Percentiles rank a stretch among this genome's conserved stretches.
Conservation (phyloP, 805 yeast species). For the Metschnikowia gelsemii region DNA sequence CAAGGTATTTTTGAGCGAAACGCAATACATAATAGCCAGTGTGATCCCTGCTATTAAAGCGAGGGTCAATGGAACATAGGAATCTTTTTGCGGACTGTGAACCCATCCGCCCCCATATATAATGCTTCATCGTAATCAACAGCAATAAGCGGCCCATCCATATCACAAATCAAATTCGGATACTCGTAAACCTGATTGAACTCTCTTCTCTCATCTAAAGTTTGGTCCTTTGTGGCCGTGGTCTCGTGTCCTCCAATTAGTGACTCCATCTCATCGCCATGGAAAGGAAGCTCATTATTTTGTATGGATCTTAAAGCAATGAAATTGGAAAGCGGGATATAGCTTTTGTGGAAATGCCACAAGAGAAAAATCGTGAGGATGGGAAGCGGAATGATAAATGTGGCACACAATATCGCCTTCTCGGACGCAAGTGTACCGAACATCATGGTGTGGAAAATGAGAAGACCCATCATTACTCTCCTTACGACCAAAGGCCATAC, state of each 20-base stretch:
- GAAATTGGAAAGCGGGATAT: conserved; percentile 76
- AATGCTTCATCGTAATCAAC: conserved; percentile 50
- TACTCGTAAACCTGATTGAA: conserved; percentile 69
- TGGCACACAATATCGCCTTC: conserved; percentile 73
- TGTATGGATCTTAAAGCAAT: conserved; percentile 84
- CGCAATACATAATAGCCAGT: background rate
- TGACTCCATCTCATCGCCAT: conserved; percentile 25
- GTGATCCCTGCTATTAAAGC: background rate
- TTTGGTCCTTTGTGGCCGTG: conserved; percentile 35
- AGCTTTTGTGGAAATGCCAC: conserved; percentile 80
- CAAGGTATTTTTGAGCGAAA: background rate
- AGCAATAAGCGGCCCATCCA: conserved; percentile 87
- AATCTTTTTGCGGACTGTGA: conserved; percentile 25
- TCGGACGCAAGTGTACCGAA: conserved; percentile 85
- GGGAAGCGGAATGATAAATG: conserved; percentile 74
- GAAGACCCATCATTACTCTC: conserved; percentile 75
- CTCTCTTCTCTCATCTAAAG: conserved; percentile 80
- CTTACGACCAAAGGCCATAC: conserved; percentile 92
- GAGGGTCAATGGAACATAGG: conserved; percentile 13
- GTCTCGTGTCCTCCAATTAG: conserved; percentile 4
- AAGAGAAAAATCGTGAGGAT: conserved; percentile 60
- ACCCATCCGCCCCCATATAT: conserved; percentile 30
- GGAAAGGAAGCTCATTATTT: conserved; percentile 35
- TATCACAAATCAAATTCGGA: conserved; percentile 63
- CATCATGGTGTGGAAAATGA: conserved; percentile 87